Percentiles rank a stretch among this genome's conserved stretches.
Evolutionary conservation across 805 yeast species (phyloP).

Genomic region (Nakazawaea ambrosiae): DNA sequence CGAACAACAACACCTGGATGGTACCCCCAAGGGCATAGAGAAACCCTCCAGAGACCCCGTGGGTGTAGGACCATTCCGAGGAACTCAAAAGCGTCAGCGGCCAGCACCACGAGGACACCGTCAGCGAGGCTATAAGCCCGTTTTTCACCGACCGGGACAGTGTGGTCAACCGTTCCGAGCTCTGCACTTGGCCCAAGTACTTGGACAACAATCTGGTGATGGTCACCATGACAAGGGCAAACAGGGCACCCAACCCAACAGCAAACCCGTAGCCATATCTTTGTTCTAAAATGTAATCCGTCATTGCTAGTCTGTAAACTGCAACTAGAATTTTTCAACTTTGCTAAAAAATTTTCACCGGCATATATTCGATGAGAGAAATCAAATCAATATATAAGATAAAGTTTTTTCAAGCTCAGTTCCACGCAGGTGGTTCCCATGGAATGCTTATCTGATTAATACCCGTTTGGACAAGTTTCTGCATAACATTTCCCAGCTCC

Average conservation of each 20-base stretch:
- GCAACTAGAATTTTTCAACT: too few relatives aligned
- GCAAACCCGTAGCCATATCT: slow-evolving; percentile 34
- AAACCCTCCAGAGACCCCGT: slow-evolving; percentile 35
- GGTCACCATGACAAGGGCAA: slow-evolving; percentile 33
- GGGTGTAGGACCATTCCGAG: slow-evolving; percentile 31
- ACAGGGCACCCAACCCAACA: slow-evolving; percentile 36
- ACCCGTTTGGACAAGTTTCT: too few relatives aligned
- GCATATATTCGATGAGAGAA: too few relatives aligned
- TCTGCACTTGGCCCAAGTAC: slow-evolving; percentile 30
- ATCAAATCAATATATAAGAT: too few relatives aligned
- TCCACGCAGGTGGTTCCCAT: too few relatives aligned
- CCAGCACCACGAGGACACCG: slow-evolving; percentile 43
- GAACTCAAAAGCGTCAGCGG: slow-evolving; percentile 32
- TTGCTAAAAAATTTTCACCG: too few relatives aligned
- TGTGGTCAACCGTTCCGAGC: slow-evolving; percentile 33
- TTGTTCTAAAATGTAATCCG: slow-evolving; percentile 22
- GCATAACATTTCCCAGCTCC: too few relatives aligned
- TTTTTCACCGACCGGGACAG: slow-evolving; percentile 33
- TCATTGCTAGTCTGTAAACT: slow-evolving; percentile 4
- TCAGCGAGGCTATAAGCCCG: slow-evolving; percentile 37
- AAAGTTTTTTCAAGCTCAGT: too few relatives aligned
- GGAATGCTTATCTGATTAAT: too few relatives aligned
- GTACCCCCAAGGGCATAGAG: slow-evolving; percentile 31
- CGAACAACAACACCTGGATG: slow-evolving; percentile 29
- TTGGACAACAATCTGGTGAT: slow-evolving; percentile 29